Conservation (phyloP, 192 early-diverging fungal species). For the Cetraspora pellucida region DNA sequence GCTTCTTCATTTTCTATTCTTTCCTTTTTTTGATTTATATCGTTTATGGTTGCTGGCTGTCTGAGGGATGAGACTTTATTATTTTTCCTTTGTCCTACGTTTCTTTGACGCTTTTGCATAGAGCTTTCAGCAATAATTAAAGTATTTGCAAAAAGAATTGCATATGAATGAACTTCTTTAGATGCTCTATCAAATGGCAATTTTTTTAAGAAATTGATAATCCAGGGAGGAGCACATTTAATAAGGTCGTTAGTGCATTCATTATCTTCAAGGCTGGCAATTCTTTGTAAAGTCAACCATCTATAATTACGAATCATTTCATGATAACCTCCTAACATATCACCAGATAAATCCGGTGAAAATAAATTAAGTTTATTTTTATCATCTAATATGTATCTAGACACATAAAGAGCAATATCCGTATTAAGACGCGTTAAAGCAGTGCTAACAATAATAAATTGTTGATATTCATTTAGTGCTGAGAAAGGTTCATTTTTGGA, state of each 20-base stretch:
- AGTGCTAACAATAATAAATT: neutral
- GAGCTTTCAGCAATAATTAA: neutral
- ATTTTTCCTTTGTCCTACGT: neutral
- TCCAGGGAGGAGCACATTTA: neutral
- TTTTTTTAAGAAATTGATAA: neutral
- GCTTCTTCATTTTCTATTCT: neutral
- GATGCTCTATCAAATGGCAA: neutral
- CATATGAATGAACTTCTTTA: slow-evolving; percentile 3
- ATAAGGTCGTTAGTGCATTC: neutral
- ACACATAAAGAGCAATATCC: neutral
- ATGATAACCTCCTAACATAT: neutral
- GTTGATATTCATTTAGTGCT: neutral
- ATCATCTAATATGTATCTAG: neutral
- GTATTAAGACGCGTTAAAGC: neutral
- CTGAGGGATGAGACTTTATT: neutral
- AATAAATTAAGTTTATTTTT: neutral
- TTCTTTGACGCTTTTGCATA: neutral
- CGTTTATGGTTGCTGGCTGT: neutral
- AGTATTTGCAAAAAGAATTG: neutral
- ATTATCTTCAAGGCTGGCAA: neutral
- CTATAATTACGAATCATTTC: neutral
- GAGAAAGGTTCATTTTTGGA: neutral
- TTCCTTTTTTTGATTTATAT: slow-evolving; percentile 3
- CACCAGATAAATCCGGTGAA: neutral
- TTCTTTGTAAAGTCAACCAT: slow-evolving; percentile 8